phyloP scores from a whole-genome alignment of 805 yeast species.

The Metschnikowia corniflorae region DNA sequence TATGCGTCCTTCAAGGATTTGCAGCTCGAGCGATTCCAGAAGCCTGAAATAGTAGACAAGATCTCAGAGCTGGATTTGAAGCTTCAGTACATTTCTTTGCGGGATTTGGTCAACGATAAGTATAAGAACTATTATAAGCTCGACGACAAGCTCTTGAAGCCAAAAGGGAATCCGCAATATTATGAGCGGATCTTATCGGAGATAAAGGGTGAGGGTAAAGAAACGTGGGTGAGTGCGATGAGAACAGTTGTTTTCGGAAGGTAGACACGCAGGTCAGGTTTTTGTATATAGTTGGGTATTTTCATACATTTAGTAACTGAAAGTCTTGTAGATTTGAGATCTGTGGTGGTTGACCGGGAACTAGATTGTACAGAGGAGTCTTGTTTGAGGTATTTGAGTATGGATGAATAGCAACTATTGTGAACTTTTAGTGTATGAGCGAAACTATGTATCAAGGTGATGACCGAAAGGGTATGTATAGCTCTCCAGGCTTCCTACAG shows the following conservation, averaged over 20 bases:
- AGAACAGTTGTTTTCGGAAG: conserved; percentile 76
- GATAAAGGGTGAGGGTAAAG: conserved; percentile 67
- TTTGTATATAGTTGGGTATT: too few relatives aligned
- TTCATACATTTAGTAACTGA: too few relatives aligned
- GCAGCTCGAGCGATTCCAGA: conserved; percentile 47
- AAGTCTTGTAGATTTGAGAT: too few relatives aligned
- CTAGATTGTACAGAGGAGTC: too few relatives aligned
- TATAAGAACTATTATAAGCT: conserved; percentile 61
- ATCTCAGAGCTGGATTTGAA: conserved; percentile 50
- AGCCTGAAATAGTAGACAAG: conserved; percentile 33
- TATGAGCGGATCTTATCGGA: conserved; percentile 69
- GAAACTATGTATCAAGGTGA: too few relatives aligned
- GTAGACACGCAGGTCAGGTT: too few relatives aligned
- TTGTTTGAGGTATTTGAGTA: too few relatives aligned
- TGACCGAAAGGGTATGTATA: too few relatives aligned
- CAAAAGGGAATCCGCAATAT: conserved; percentile 83
- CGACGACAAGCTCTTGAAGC: conserved; percentile 63
- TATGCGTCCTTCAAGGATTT: conserved; percentile 65
- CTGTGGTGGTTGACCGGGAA: too few relatives aligned
- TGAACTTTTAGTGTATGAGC: too few relatives aligned
- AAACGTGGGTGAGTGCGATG: conserved; percentile 59
- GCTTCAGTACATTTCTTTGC: conserved; percentile 57
- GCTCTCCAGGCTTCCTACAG: too few relatives aligned
- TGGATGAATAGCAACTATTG: too few relatives aligned
- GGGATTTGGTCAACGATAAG: conserved; percentile 56